Evolutionary conservation across 1,284 basidiomycete species (phyloP).

Genomic region (Sanguinoderma infundibulare): DNA sequence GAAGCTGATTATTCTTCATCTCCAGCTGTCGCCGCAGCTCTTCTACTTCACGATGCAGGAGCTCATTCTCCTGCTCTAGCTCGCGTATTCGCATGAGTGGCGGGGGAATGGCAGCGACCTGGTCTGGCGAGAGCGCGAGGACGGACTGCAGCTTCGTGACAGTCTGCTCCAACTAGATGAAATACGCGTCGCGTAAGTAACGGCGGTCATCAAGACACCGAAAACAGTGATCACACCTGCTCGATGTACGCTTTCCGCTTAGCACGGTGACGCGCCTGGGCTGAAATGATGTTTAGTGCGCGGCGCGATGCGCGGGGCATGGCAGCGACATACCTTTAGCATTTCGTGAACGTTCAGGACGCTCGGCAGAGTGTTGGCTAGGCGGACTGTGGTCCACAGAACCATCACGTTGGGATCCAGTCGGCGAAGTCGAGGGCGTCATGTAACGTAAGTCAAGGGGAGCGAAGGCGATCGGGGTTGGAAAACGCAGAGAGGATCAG

Average conservation of each 20-base stretch:
- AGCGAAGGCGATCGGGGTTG: slow-evolving; percentile 37
- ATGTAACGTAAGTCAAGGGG: slow-evolving; percentile 39
- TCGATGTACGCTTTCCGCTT: slow-evolving; percentile 94
- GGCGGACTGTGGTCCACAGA: slow-evolving; percentile 24
- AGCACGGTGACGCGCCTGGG: slow-evolving; percentile 88
- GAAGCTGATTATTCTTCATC: slow-evolving; percentile 32
- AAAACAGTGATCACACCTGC: slow-evolving; percentile 55
- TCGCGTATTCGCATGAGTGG: slow-evolving; percentile 73
- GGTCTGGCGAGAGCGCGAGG: slow-evolving; percentile 69
- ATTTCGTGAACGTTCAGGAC: slow-evolving; percentile 67
- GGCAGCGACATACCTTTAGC: slow-evolving; percentile 32
- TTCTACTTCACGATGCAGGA: slow-evolving; percentile 70
- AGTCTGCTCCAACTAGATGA: slow-evolving; percentile 72
- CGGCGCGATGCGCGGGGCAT: neutral
- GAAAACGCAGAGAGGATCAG: slow-evolving; percentile 32
- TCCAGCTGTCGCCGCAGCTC: slow-evolving; percentile 65
- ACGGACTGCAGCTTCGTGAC: slow-evolving; percentile 80
- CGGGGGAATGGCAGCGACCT: slow-evolving; percentile 69
- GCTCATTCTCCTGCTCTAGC: slow-evolving; percentile 74
- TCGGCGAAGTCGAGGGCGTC: slow-evolving; percentile 37
- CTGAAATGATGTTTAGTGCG: slow-evolving; percentile 41
- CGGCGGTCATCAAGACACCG: slow-evolving; percentile 13
- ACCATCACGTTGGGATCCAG: slow-evolving; percentile 24
- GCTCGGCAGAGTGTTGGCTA: slow-evolving; percentile 33
- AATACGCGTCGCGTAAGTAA: slow-evolving; percentile 6